Conservation (phyloP, 2,329 filamentous ascomycete genomes). For the Bimuria novae-zelandiae region DNA sequence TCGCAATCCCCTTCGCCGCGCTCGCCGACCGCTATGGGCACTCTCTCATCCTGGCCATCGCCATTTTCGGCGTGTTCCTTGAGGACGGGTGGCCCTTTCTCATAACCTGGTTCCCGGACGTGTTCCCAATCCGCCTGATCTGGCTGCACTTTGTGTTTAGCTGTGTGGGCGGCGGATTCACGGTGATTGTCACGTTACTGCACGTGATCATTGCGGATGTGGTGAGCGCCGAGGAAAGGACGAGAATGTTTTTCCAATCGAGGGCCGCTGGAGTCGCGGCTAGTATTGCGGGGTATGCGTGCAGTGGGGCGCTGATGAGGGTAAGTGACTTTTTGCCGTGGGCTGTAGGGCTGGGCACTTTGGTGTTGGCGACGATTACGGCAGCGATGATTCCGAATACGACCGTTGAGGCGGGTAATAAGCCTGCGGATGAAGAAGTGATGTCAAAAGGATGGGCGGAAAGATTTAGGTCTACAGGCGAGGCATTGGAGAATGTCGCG, state of each 20-base stretch:
- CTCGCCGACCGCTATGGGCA: slow-evolving; percentile 25
- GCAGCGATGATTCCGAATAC: slow-evolving; percentile 17
- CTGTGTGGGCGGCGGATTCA: slow-evolving; percentile 19
- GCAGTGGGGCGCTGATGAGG: slow-evolving; percentile 19
- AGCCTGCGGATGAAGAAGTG: background rate
- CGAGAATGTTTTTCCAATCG: slow-evolving; percentile 19
- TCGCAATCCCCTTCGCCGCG: slow-evolving; percentile 25
- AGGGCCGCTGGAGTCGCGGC: slow-evolving; percentile 22
- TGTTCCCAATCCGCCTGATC: slow-evolving; percentile 21
- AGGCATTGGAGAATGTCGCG: background rate
- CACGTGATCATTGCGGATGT: slow-evolving; percentile 26
- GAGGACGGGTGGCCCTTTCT: slow-evolving; percentile 21
- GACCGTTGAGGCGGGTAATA: background rate
- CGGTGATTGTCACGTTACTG: slow-evolving; percentile 20
- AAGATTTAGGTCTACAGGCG: background rate
- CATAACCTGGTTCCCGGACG: slow-evolving; percentile 18
- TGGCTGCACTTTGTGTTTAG: slow-evolving; percentile 25
- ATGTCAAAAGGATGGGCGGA: background rate
- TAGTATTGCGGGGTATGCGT: slow-evolving; percentile 21
- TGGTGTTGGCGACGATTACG: slow-evolving; percentile 8
- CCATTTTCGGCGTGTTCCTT: slow-evolving; percentile 20
- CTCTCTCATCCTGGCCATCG: slow-evolving; percentile 18
- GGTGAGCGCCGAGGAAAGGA: slow-evolving; percentile 18
- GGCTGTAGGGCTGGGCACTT: slow-evolving; percentile 14
- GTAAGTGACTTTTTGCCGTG: slow-evolving; percentile 16